Evolutionary conservation across 179 eudicot genomes (phyloP).

Genomic region (Beta corolliflora): DNA sequence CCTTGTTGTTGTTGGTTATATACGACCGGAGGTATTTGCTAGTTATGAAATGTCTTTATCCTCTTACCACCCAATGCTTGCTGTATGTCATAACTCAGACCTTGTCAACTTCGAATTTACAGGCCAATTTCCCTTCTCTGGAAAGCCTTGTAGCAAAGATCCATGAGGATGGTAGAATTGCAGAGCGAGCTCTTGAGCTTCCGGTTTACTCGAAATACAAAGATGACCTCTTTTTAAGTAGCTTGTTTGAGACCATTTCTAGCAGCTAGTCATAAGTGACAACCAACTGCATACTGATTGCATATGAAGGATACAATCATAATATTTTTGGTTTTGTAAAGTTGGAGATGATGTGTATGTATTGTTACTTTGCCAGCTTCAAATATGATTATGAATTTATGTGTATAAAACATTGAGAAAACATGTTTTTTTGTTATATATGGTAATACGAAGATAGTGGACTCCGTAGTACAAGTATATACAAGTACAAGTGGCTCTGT

Average conservation of each 20-base stretch:
- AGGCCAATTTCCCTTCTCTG: conserved; percentile 81
- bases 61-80: background rate
- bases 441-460: too few relatives aligned
- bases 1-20: conserved; percentile 84
- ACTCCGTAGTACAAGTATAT: too few relatives aligned
- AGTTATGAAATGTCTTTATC: background rate
- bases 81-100: background rate
- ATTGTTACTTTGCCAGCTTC: too few relatives aligned
- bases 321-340: too few relatives aligned
- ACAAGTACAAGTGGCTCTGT: too few relatives aligned
- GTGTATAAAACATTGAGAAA: too few relatives aligned
- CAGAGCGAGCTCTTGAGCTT: conserved; percentile 82
- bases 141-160: conserved; percentile 75
- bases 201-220: conserved; percentile 59
- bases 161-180: conserved; percentile 66
- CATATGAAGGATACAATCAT: background rate
- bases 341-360: too few relatives aligned
- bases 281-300: background rate
- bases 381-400: too few relatives aligned
- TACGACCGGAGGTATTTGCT: conserved; percentile 79
- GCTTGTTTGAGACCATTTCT: conserved; percentile 21
- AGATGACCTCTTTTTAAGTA: conserved; percentile 50
- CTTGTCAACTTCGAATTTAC: conserved; percentile 16
- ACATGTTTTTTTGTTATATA: too few relatives aligned
- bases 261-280: background rate